These are phyloP conservation scores for Dictyostelium brefeldianum DNA, from an alignment of 78 protist genomes.

Conservation along the genomic window DNA sequence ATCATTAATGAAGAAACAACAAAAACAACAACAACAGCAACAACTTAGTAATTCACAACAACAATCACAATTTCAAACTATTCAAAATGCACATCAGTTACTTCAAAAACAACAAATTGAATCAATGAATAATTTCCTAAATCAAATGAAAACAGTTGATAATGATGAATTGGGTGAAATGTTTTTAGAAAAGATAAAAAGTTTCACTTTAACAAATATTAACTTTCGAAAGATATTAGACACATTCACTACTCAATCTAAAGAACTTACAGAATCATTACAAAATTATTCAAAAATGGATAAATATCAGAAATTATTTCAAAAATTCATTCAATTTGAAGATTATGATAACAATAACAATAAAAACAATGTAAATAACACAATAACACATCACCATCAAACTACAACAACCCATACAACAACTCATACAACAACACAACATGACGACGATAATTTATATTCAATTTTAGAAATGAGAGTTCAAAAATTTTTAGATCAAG, in stretches of 20 bases:
- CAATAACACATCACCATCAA: not conserved
- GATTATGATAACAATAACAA: not conserved
- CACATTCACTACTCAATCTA: conserved; percentile 1
- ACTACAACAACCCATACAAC: not conserved
- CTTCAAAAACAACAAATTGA: conserved; percentile 11
- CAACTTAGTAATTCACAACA: not conserved
- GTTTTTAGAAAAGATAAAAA: conserved; percentile 10
- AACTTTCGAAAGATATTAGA: not conserved
- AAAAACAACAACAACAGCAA: not conserved
- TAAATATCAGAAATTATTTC: conserved; percentile 15
- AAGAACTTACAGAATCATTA: not conserved
- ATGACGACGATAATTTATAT: not conserved
- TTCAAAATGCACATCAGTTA: conserved; percentile 2
- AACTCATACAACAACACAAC: conserved; percentile 14
- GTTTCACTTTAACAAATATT: not conserved
- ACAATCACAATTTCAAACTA: conserved; percentile 12
- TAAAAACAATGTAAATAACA: not conserved
- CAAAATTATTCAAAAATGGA: conserved; percentile 1
- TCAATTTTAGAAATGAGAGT: not conserved
- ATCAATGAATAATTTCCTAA: not conserved
- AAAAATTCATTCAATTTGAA: not conserved
- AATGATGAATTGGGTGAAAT: not conserved
- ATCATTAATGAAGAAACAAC: conserved; percentile 3
- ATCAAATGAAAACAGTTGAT: not conserved
- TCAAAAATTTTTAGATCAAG: not conserved